These are phyloP conservation scores for Erodium chrysanthum DNA, from an alignment of 441 rosid genomes.

Conservation along the genomic window DNA sequence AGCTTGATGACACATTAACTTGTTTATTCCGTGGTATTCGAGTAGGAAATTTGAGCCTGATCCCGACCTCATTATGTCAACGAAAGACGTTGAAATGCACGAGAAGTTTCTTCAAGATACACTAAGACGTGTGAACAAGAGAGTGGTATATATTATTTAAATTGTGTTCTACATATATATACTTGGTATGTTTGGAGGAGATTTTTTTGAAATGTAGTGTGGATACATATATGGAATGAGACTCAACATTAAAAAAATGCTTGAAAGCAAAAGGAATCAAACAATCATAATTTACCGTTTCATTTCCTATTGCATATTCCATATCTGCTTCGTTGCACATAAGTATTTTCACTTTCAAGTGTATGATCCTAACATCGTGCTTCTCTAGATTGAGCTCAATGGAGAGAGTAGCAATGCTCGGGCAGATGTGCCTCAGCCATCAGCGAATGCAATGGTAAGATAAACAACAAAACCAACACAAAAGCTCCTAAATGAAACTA, in stretches of 20 bases:
- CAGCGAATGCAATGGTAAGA: background rate
- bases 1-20: background rate
- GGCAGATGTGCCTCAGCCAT: background rate
- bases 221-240: too few species aligned
- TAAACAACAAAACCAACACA: background rate
- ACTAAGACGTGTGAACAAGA: background rate
- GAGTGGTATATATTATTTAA: background rate
- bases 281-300: too few species aligned
- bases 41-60: slow-evolving; percentile 2
- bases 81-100: background rate
- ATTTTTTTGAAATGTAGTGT: too few species aligned
- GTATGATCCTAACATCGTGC: too few species aligned
- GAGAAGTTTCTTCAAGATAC: slow-evolving; percentile 8
- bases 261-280: too few species aligned
- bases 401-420: slow-evolving; percentile 1
- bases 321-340: too few species aligned
- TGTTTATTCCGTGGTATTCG: background rate
- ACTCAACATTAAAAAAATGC: too few species aligned
- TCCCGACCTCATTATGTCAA: slow-evolving; percentile 12
- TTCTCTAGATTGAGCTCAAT: background rate
- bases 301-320: too few species aligned
- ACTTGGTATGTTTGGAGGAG: too few species aligned
- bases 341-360: too few species aligned
- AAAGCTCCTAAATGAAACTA: background rate
- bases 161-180: too few species aligned